A percentile compares a stretch with the other conserved stretches of the same genome.
These are phyloP conservation scores for Crassisporium funariophilum DNA, from an alignment of 768 basidiomycete genomes.

Conservation along the genomic window DNA sequence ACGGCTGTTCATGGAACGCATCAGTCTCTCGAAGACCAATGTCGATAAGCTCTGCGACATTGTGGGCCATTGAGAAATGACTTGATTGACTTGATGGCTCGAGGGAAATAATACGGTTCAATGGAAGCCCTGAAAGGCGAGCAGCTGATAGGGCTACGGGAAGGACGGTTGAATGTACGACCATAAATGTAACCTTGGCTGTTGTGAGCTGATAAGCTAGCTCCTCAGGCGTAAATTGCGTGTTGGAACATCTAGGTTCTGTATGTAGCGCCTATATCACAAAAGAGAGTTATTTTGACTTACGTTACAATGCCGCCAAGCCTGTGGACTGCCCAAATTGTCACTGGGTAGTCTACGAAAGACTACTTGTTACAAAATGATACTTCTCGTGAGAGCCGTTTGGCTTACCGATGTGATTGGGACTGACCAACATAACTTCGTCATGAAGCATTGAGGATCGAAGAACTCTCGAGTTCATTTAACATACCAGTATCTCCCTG, in stretches of 20 bases:
- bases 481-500: conserved; percentile 50
- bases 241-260: conserved; percentile 52
- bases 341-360: conserved; percentile 42
- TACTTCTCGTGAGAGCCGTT: background rate
- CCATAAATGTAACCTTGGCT: conserved; percentile 43
- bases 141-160: conserved; percentile 40
- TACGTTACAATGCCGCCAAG: conserved; percentile 57
- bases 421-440: conserved; percentile 53
- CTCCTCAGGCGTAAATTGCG: conserved; percentile 53
- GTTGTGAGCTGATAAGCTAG: conserved; percentile 51
- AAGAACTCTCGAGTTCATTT: background rate
- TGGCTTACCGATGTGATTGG: conserved; percentile 52
- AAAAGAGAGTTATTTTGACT: conserved; percentile 9
- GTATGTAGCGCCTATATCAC: background rate
- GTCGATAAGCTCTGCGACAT: conserved; percentile 28
- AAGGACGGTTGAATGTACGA: conserved; percentile 44
- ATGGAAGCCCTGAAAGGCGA: conserved; percentile 33
- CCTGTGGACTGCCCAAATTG: conserved; percentile 52
- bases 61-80: conserved; percentile 12
- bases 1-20: conserved; percentile 43
- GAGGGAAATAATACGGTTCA: conserved; percentile 42
- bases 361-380: background rate
- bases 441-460: background rate
- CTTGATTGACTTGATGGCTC: conserved; percentile 20
- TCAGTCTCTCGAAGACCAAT: conserved; percentile 21